phyloP scores from a whole-genome alignment of 768 basidiomycete species.

The Suillus clintonianus region DNA sequence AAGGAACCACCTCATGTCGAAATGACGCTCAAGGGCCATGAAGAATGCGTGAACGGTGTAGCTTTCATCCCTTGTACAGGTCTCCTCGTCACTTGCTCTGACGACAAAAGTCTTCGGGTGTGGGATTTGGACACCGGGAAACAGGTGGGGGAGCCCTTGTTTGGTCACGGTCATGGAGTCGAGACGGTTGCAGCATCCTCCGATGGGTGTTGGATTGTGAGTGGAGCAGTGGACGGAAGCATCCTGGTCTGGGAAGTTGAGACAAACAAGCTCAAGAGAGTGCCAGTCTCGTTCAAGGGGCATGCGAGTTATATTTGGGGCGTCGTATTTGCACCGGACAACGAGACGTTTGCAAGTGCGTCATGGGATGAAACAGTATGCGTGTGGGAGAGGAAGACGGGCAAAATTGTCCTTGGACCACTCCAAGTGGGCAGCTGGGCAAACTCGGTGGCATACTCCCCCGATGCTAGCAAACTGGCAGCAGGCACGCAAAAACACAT shows the following conservation, averaged over 20 bases:
- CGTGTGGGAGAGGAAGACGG: background rate
- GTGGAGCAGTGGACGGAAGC: background rate
- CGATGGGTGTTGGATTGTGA: background rate
- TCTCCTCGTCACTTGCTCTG: slow-evolving; percentile 30
- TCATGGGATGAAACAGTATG: background rate
- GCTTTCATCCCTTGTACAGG: background rate
- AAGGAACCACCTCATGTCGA: too few relatives aligned
- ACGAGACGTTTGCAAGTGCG: background rate
- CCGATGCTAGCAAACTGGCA: background rate
- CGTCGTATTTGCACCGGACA: background rate
- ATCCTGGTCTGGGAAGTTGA: background rate
- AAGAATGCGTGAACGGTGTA: background rate
- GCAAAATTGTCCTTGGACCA: background rate
- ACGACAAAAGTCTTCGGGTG: background rate
- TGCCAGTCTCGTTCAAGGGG: background rate
- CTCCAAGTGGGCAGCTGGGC: rapidly evolving
- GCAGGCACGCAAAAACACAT: background rate
- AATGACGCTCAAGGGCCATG: too few relatives aligned
- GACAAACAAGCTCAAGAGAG: background rate
- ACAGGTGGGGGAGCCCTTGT: background rate
- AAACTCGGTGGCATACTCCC: background rate
- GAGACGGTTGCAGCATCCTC: background rate
- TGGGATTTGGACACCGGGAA: background rate
- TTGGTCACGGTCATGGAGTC: too few relatives aligned
- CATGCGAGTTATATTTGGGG: rapidly evolving